Evolutionary conservation across 2,329 filamentous ascomycete genomes (phyloP).

Genomic region (Diplocarpon mali): DNA sequence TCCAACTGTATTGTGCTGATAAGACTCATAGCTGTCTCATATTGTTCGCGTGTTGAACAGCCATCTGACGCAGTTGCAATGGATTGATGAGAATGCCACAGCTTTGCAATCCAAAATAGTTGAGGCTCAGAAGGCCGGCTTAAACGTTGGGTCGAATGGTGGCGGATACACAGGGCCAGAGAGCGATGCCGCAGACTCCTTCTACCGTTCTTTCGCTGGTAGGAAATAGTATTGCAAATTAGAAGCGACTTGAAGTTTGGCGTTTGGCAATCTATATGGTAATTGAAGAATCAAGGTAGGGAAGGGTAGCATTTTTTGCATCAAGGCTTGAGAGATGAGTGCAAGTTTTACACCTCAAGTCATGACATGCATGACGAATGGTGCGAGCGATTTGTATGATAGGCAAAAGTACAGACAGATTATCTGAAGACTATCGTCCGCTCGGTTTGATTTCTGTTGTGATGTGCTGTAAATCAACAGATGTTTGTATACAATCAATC

Average conservation of each 20-base stretch:
- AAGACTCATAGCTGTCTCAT: conserved; percentile 62
- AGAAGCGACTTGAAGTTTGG: conserved; percentile 13
- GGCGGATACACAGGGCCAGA: conserved; percentile 46
- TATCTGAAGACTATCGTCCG: not conserved
- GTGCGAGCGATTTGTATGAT: conserved; percentile 12
- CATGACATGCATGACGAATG: conserved; percentile 3
- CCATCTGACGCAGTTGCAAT: conserved; percentile 83
- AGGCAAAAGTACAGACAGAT: conserved; percentile 6
- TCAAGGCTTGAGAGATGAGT: conserved; percentile 4
- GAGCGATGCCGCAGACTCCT: conserved; percentile 70
- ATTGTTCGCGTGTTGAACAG: conserved; percentile 92
- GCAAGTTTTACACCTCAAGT: conserved; percentile 2
- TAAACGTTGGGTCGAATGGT: conserved; percentile 38
- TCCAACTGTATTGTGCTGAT: conserved; percentile 5
- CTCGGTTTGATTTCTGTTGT: conserved; percentile 1
- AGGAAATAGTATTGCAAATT: conserved; percentile 39
- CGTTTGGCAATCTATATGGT: conserved; percentile 16
- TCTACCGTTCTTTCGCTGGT: conserved; percentile 81
- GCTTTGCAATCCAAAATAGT: conserved; percentile 73
- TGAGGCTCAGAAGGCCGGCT: conserved; percentile 69
- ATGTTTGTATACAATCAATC: conserved; percentile 13
- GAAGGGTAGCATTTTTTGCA: conserved; percentile 12
- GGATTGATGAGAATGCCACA: conserved; percentile 79
- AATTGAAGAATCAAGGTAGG: conserved; percentile 15
- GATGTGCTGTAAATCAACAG: conserved; percentile 4